A percentile compares a stretch with the other conserved stretches of the same genome.
phyloP scores from a whole-genome alignment of 495 filamentous ascomycete species.

The Penicillium antarcticum region DNA sequence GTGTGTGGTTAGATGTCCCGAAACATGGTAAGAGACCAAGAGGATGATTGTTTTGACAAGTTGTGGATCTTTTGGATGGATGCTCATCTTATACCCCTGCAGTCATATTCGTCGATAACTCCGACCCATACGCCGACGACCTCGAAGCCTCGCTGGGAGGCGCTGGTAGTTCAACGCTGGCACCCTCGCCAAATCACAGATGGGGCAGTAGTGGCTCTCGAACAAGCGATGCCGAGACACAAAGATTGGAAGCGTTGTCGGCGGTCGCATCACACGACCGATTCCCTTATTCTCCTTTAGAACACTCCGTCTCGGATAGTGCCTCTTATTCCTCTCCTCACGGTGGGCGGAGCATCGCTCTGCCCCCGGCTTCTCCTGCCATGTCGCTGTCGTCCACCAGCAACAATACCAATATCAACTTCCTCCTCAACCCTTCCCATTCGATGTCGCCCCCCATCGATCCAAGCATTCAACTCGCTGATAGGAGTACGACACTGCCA shows the following conservation, averaged over 20 bases:
- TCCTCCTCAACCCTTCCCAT: slow-evolving; percentile 54
- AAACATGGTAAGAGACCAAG: slow-evolving; percentile 41
- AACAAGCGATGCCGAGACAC: slow-evolving; percentile 38
- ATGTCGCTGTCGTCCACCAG: slow-evolving; percentile 35
- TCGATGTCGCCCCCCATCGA: slow-evolving; percentile 48
- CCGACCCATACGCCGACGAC: slow-evolving; percentile 60
- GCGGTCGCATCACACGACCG: slow-evolving; percentile 51
- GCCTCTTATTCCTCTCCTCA: slow-evolving; percentile 34
- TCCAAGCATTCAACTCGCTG: slow-evolving; percentile 36
- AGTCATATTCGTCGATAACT: slow-evolving; percentile 65
- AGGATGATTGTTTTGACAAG: background rate
- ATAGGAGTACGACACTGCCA: slow-evolving; percentile 29
- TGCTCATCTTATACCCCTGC: slow-evolving; percentile 8
- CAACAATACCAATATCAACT: slow-evolving; percentile 50
- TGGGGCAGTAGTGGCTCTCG: slow-evolving; percentile 24
- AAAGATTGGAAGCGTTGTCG: slow-evolving; percentile 56
- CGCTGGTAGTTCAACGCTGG: slow-evolving; percentile 29
- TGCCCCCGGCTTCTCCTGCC: slow-evolving; percentile 37
- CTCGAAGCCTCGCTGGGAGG: slow-evolving; percentile 36
- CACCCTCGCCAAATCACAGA: slow-evolving; percentile 29
- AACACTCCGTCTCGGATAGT: slow-evolving; percentile 31
- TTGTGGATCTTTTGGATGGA: background rate
- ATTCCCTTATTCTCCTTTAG: slow-evolving; percentile 33
- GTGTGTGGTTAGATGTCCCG: slow-evolving; percentile 62
- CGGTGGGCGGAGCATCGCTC: slow-evolving; percentile 23